Evolutionary conservation across 192 early-diverging fungal species (phyloP).

Genomic region (Podila epigama): DNA sequence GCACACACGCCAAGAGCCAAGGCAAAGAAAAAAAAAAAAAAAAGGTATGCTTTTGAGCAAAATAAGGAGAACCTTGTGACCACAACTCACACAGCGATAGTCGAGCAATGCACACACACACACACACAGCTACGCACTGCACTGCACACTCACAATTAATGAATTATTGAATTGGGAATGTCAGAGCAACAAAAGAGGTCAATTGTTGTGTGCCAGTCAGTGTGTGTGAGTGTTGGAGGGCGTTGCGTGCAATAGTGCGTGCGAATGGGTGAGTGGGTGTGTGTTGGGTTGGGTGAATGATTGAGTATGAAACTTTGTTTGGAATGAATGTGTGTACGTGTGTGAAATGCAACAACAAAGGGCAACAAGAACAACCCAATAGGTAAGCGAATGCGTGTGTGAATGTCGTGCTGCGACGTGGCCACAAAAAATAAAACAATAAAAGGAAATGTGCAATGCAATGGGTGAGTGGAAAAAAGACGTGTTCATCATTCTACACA

Average conservation of each 20-base stretch:
- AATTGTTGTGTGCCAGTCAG: no score
- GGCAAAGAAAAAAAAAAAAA: not conserved
- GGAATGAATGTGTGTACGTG: no score
- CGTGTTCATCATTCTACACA: no score
- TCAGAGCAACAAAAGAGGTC: no score
- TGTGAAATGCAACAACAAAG: no score
- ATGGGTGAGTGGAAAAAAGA: no score
- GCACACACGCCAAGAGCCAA: no score
- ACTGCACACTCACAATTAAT: not conserved
- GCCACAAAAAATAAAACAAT: not conserved
- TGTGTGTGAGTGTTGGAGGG: no score
- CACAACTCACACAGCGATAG: not conserved
- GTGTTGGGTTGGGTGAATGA: conserved; percentile 7
- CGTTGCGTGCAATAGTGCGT: not conserved
- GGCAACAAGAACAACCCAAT: no score
- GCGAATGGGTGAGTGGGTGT: not conserved
- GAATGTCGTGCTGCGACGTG: not conserved
- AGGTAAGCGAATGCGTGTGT: not conserved
- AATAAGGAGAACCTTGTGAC: not conserved
- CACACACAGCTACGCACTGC: not conserved
- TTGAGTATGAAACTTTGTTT: no score
- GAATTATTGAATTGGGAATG: no score
- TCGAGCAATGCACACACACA: not conserved
- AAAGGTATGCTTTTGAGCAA: no score
- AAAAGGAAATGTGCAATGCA: not conserved